A percentile compares a stretch with the other conserved stretches of the same genome.
These are phyloP conservation scores for Vitis hybrid DNA, from an alignment of 177 flowering plant species.

Conservation along the genomic window DNA sequence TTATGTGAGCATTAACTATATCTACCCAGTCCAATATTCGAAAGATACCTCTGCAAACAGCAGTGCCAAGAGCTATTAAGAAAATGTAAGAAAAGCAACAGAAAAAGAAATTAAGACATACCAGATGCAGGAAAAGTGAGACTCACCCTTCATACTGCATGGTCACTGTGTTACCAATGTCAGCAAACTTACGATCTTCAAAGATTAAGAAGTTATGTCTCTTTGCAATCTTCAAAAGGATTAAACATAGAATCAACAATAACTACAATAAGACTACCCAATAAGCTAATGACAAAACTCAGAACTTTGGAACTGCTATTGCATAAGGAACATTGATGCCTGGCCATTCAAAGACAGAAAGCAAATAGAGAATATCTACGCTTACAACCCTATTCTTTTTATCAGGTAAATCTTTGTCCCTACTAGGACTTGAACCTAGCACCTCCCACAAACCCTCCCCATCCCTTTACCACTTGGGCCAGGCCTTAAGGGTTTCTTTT, in stretches of 20 bases:
- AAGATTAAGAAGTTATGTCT: slow-evolving; percentile 86
- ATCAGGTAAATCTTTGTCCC: no score
- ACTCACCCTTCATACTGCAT: slow-evolving; percentile 98
- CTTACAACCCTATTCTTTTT: no score
- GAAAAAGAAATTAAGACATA: slow-evolving; percentile 5
- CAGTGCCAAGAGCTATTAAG: neutral
- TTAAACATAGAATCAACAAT: slow-evolving; percentile 1
- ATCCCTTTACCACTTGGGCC: no score
- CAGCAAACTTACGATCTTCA: slow-evolving; percentile 98
- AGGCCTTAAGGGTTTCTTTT: no score
- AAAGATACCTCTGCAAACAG: slow-evolving; percentile 58
- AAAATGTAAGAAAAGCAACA: neutral
- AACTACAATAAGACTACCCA: neutral
- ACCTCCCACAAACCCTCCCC: no score
- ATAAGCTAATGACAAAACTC: no score
- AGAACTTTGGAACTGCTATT: no score
- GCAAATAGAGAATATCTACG: no score
- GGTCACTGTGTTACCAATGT: slow-evolving; percentile 94
- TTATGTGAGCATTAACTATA: slow-evolving; percentile 86
- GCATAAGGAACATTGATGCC: no score
- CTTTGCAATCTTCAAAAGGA: slow-evolving; percentile 74
- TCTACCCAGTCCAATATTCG: slow-evolving; percentile 95
- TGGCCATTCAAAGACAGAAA: no score
- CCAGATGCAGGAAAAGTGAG: neutral
- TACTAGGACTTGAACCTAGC: no score